Evolutionary conservation across 352 stramenopile species (phyloP).

Genomic region (Paralagenidium karlingii): DNA sequence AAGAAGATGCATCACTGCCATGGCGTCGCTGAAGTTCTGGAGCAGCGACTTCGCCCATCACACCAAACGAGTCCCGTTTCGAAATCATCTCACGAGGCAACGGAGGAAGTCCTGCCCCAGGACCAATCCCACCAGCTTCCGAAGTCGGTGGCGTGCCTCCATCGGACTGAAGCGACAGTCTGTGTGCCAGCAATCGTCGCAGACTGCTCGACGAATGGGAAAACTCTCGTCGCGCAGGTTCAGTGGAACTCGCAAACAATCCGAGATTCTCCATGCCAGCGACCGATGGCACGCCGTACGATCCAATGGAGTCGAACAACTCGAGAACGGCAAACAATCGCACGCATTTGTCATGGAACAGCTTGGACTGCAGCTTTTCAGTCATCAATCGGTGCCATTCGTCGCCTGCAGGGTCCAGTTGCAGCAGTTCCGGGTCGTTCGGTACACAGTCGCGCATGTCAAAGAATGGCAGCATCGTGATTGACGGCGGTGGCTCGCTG

Average conservation of each 20-base stretch:
- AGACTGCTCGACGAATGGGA: no score
- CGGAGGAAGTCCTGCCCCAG: no score
- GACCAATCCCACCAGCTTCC: no score
- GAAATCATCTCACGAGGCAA: no score
- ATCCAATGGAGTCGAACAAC: slow-evolving; percentile 55
- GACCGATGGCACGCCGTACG: slow-evolving; percentile 44
- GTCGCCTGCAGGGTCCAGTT: slow-evolving; percentile 15
- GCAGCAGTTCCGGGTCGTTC: slow-evolving; percentile 6
- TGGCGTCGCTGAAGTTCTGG: no score
- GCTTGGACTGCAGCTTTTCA: slow-evolving; percentile 13
- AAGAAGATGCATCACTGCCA: no score
- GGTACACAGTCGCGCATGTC: slow-evolving; percentile 60
- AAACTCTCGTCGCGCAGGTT: slow-evolving; percentile 13
- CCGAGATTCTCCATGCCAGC: slow-evolving; percentile 42
- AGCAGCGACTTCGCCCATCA: no score
- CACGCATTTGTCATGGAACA: slow-evolving; percentile 31
- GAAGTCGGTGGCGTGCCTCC: no score
- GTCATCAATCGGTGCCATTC: slow-evolving; percentile 32
- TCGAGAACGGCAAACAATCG: slow-evolving; percentile 49
- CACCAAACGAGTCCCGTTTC: no score
- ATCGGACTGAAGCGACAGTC: no score
- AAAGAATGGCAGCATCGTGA: slow-evolving; percentile 63
- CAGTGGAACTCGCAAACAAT: slow-evolving; percentile 19
- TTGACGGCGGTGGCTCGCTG: slow-evolving; percentile 47
- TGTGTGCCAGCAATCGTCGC: slow-evolving; percentile 21